A percentile compares a stretch with the other conserved stretches of the same genome.
Evolutionary conservation across 805 yeast genomes (phyloP).

Genomic region (Metschnikowia noctiluminum): DNA sequence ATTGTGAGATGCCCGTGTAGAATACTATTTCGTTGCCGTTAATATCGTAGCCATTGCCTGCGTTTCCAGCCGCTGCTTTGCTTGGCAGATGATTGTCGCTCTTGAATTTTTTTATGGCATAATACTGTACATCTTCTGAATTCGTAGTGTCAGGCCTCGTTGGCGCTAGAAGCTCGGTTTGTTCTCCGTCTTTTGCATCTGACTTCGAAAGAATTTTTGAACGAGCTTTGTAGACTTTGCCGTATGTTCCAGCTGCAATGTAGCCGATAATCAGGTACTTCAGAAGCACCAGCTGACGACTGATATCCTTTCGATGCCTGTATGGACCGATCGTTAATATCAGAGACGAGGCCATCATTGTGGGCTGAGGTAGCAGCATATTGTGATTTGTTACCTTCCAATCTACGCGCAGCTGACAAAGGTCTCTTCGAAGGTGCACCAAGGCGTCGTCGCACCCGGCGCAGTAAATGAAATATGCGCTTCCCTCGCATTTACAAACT

Average conservation of each 20-base stretch:
- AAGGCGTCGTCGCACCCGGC: too few relatives aligned
- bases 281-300: conserved; percentile 71
- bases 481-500: too few relatives aligned
- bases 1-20: conserved; percentile 93
- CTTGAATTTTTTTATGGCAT: conserved; percentile 93
- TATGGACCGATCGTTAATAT: conserved; percentile 42
- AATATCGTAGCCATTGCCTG: conserved; percentile 34
- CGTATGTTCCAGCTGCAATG: conserved; percentile 98
- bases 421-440: too few relatives aligned
- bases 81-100: conserved; percentile 55
- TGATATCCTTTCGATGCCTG: conserved; percentile 53
- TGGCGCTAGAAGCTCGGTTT: conserved; percentile 6
- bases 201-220: conserved; percentile 25
- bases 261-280: conserved; percentile 89
- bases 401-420: too few relatives aligned
- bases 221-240: conserved; percentile 88
- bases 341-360: conserved; percentile 38
- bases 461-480: too few relatives aligned
- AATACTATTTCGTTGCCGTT: conserved; percentile 84
- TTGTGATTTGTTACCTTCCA: too few relatives aligned
- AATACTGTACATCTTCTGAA: conserved; percentile 35
- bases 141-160: neutral
- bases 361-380: conserved; percentile 18
- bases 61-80: conserved; percentile 19
- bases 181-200: conserved; percentile 15